phyloP scores from a whole-genome alignment of 225 moss, liverwort and hornwort genomes.

The Antitrichia curtipendula region DNA sequence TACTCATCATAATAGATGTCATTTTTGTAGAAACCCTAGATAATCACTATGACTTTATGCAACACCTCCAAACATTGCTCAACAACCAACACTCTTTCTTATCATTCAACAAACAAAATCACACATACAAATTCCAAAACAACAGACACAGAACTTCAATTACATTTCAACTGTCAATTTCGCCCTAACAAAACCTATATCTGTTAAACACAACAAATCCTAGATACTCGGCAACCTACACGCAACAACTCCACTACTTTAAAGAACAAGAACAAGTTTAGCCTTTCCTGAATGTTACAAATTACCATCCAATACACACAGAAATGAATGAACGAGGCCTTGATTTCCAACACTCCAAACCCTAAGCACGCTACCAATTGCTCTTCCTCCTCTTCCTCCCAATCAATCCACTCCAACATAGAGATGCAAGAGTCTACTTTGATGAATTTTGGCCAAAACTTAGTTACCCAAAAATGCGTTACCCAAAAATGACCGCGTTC shows the following conservation, averaged over 20 bases:
- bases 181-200: neutral
- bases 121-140: neutral
- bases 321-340: neutral
- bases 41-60: neutral
- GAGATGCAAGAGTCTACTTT: neutral
- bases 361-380: neutral
- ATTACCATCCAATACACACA: neutral
- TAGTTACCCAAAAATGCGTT: neutral
- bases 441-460: neutral
- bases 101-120: neutral
- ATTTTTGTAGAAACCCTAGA: neutral
- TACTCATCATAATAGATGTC: neutral
- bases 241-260: neutral
- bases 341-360: neutral
- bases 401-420: neutral
- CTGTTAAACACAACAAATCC: neutral
- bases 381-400: neutral
- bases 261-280: neutral
- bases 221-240: neutral
- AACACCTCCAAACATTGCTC: neutral
- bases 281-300: neutral
- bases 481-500: conserved; percentile 99
- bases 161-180: neutral
- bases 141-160: neutral
- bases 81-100: neutral